Evolutionary conservation across 2,329 filamentous ascomycete species (phyloP), one percentile per base, ranked within the genome.

Genomic region (Trichocomaceae sp.): DNA sequence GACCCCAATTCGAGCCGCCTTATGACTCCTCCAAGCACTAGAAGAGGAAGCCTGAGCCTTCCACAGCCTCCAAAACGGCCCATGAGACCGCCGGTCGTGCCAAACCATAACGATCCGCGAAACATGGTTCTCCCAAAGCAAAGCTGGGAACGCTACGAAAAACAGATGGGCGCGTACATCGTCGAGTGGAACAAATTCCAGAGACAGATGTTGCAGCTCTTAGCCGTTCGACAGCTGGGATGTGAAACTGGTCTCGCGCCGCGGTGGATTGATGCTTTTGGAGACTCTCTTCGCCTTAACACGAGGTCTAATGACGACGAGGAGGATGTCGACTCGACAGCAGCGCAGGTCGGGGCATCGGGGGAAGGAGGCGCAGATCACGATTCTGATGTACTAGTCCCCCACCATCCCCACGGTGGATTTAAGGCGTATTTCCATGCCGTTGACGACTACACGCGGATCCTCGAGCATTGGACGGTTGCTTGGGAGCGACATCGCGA

Each of bases 181-280:
- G 70, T 70, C 33, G 75, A 79, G n/a, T 85, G 79, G 74, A 77
- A 77, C 59, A 63, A 62, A 2, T 85, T 81, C 64, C 80, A 81
- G 60, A 69, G 72, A 31, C 73, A 68, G 15, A 80, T 85, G 70
- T 70, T 83, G 9, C 68, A 70, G 3, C 79, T 84, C 59, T 83
- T 85, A 62, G 73, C 73, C 13, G 71, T 74, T 1, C 74, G 82
- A 31, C 77, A 80, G 58, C 72, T 75, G 12, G 73, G 75, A 17
- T 70, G 75, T 15, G 69, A 75, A 59, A 76, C 66, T 19, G 75
- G 69, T 23, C 76, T 72, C 57, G 70, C 68, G 0, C 69, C 69
- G 3, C 69, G 69, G 49, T 84, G 81, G 75, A 74, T 83, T 35
- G 75, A 74, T 35, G 75, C 78, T 2, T 69, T 75, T 7, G 80